These are phyloP conservation scores for Avicennia marina DNA, from an alignment of 257 asterid species.

Conservation along the genomic window DNA sequence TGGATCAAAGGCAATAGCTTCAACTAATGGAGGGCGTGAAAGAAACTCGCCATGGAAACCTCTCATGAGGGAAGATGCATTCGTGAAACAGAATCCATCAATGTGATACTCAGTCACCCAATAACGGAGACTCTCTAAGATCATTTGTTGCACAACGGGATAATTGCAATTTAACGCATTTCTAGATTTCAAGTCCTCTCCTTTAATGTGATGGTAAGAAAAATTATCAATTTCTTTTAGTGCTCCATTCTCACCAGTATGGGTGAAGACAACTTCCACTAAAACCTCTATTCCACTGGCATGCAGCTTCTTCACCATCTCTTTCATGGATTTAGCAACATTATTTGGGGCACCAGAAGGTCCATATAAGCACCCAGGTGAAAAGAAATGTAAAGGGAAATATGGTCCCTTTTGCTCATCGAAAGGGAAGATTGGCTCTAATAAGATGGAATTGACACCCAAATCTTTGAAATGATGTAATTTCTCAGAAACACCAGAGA, in stretches of 20 bases:
- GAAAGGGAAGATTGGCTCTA: conserved; percentile 80
- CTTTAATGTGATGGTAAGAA: conserved; percentile 36
- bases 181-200: conserved; percentile 24
- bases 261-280: conserved; percentile 88
- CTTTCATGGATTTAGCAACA: conserved; percentile 59
- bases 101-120: conserved; percentile 83
- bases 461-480: conserved; percentile 66
- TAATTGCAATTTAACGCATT: conserved; percentile 64
- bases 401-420: conserved; percentile 73
- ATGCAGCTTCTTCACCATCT: conserved; percentile 84
- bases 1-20: conserved; percentile 88
- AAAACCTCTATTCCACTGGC: conserved; percentile 70
- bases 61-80: conserved; percentile 63
- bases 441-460: conserved; percentile 79
- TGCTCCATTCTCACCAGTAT: conserved; percentile 45
- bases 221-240: conserved; percentile 46
- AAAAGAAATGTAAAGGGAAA: conserved; percentile 75
- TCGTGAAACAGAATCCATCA: conserved; percentile 75
- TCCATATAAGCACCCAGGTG: conserved; percentile 46
- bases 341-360: conserved; percentile 30
- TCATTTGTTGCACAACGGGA: conserved; percentile 70
- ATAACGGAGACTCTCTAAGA: conserved; percentile 76
- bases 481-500: conserved; percentile 65
- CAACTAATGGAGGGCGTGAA: conserved; percentile 83
- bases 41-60: conserved; percentile 60